Conservation (phyloP, 257 asterid genomes). For the Solanum ossicruentum region DNA sequence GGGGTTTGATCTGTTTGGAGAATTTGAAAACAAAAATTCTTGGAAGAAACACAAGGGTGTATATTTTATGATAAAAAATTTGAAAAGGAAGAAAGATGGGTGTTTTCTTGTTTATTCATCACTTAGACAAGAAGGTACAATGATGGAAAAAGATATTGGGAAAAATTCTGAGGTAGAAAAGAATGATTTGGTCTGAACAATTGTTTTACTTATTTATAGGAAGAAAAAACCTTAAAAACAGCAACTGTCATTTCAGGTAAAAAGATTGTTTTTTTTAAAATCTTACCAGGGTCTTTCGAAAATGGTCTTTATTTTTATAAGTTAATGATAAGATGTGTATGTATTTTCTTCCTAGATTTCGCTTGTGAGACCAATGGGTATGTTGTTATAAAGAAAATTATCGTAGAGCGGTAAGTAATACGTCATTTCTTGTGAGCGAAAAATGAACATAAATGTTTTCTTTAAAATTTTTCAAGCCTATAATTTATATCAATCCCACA, state of each 20-base stretch:
- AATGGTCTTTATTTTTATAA: too few relatives aligned
- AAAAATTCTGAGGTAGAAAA: background rate
- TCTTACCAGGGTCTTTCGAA: too few relatives aligned
- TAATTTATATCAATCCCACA: too few relatives aligned
- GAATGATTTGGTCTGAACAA: conserved; percentile 35
- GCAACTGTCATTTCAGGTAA: background rate
- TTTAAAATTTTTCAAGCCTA: too few relatives aligned
- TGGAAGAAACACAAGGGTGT: background rate
- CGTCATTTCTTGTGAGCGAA: too few relatives aligned
- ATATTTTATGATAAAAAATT: background rate
- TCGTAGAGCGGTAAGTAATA: too few relatives aligned
- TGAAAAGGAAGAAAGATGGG: conserved; percentile 23
- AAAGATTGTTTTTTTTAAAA: background rate
- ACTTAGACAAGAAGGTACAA: conserved; percentile 42
- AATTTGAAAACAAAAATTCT: too few relatives aligned
- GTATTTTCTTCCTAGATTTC: too few relatives aligned
- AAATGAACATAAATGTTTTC: too few relatives aligned
- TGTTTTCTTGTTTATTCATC: conserved; percentile 10
- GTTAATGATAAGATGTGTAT: too few relatives aligned
- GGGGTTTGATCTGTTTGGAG: background rate
- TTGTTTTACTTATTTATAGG: conserved; percentile 37
- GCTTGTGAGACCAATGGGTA: too few relatives aligned
- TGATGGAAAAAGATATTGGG: conserved; percentile 29
- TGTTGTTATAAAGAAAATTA: too few relatives aligned
- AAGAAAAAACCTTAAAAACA: background rate